Evolutionary conservation across 2,329 filamentous ascomycete genomes (phyloP).

Genomic region (Colletotrichum ledebouriae): DNA sequence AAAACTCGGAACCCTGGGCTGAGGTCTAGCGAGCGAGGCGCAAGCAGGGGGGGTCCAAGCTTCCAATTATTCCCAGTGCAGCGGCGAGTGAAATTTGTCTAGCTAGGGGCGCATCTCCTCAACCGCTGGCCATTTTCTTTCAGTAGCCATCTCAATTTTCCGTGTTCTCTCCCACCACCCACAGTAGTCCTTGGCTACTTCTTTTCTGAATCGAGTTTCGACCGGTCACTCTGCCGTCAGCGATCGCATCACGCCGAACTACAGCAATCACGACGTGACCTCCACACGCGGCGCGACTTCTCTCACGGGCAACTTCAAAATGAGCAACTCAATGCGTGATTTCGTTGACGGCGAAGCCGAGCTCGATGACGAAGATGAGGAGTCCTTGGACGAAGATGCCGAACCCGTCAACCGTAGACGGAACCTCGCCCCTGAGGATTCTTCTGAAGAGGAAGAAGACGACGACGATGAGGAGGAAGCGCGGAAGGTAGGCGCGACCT

Average conservation of each 20-base stretch:
- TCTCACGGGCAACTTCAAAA: slow-evolving; percentile 48
- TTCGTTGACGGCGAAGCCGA: slow-evolving; percentile 89
- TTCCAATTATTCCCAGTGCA: slow-evolving; percentile 38
- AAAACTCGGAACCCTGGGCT: no score
- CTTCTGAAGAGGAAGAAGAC: slow-evolving; percentile 91
- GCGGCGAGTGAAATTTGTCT: slow-evolving; percentile 38
- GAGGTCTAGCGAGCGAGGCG: slow-evolving; percentile 25
- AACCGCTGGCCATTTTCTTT: slow-evolving; percentile 8
- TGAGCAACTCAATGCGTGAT: slow-evolving; percentile 77
- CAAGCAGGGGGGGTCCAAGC: slow-evolving; percentile 37
- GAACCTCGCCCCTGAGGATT: slow-evolving; percentile 76
- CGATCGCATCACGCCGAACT: slow-evolving; percentile 16
- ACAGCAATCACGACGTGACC: slow-evolving; percentile 14
- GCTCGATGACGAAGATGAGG: slow-evolving; percentile 87
- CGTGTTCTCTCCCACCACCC: neutral
- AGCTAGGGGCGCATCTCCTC: slow-evolving; percentile 28
- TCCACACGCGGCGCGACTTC: slow-evolving; percentile 18
- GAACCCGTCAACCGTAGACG: slow-evolving; percentile 60
- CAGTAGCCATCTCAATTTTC: slow-evolving; percentile 10
- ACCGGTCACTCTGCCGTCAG: neutral
- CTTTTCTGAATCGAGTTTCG: neutral
- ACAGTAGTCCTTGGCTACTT: neutral
- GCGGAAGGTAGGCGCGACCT: slow-evolving; percentile 70
- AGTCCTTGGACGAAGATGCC: slow-evolving; percentile 83
- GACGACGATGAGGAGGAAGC: slow-evolving; percentile 92